Conservation (phyloP, 352 stramenopile genomes). For the Globisporangium paroecandrum region DNA sequence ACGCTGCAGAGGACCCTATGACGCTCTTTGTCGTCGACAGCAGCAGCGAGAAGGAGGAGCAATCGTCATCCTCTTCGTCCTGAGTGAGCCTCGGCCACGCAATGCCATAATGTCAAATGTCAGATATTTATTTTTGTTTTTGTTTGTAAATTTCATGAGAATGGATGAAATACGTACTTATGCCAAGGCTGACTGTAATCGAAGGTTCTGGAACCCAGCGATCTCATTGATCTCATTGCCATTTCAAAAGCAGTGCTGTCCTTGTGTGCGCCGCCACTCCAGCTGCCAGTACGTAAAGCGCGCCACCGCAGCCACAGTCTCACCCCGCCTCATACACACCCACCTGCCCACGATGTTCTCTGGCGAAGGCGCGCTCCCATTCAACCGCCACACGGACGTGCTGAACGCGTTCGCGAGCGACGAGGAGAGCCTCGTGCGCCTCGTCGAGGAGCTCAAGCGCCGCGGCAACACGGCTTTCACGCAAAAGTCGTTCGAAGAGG, state of each 20-base stretch:
- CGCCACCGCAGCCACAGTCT: neutral
- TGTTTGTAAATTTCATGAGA: too few species aligned
- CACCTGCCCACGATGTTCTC: slow-evolving; percentile 44
- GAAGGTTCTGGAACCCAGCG: slow-evolving; percentile 19
- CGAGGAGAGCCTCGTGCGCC: slow-evolving; percentile 43
- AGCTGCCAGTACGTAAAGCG: neutral
- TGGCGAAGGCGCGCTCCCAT: slow-evolving; percentile 57
- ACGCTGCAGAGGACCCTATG: slow-evolving; percentile 53
- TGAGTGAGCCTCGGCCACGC: neutral
- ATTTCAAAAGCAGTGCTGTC: neutral
- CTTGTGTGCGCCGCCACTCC: neutral
- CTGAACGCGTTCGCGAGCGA: slow-evolving; percentile 55
- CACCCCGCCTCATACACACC: neutral
- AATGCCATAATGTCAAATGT: neutral
- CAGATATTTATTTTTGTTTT: neutral
- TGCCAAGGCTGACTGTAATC: slow-evolving; percentile 4
- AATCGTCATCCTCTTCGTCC: neutral
- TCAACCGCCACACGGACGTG: slow-evolving; percentile 81
- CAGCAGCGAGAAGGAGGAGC: neutral
- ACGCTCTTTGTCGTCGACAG: slow-evolving; percentile 51
- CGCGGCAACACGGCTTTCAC: slow-evolving; percentile 85
- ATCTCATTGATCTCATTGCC: neutral
- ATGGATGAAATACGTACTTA: neutral
- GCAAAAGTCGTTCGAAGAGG: slow-evolving; percentile 87
- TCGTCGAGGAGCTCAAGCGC: slow-evolving; percentile 87